Conservation (phyloP, 257 asterid species). For the Fraxinus americana region DNA sequence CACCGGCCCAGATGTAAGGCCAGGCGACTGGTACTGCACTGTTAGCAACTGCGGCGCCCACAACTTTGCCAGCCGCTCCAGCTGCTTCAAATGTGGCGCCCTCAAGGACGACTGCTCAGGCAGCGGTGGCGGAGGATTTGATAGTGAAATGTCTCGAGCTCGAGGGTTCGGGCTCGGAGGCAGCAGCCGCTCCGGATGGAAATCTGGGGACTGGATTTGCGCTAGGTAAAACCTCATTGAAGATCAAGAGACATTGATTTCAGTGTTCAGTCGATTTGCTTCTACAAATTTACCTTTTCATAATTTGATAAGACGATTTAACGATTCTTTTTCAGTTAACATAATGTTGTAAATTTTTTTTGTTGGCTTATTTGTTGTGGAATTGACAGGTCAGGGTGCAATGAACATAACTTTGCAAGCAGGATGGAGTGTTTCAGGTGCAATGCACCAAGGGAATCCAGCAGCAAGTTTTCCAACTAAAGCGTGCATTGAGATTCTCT, state of each 20-base stretch:
- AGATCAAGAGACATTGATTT: too few relatives aligned
- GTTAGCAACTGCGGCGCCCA: slow-evolving; percentile 88
- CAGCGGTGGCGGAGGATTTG: slow-evolving; percentile 39
- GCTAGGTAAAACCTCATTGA: slow-evolving; percentile 47
- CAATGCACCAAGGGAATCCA: slow-evolving; percentile 90
- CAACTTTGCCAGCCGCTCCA: slow-evolving; percentile 97
- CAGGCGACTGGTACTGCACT: slow-evolving; percentile 97
- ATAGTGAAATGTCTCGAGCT: slow-evolving; percentile 43
- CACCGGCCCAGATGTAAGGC: slow-evolving; percentile 96
- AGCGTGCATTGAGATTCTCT: slow-evolving; percentile 52
- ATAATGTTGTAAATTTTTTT: not conserved
- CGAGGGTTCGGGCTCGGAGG: slow-evolving; percentile 50
- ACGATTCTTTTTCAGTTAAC: not conserved
- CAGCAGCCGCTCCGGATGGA: slow-evolving; percentile 84
- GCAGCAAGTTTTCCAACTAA: slow-evolving; percentile 57
- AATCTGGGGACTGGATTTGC: slow-evolving; percentile 99
- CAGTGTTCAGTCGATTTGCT: too few relatives aligned
- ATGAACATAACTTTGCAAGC: slow-evolving; percentile 95
- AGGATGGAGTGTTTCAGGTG: slow-evolving; percentile 97
- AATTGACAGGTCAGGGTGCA: slow-evolving; percentile 73
- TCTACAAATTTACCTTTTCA: too few relatives aligned
- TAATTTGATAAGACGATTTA: not conserved
- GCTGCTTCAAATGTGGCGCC: slow-evolving; percentile 97
- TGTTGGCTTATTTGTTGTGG: not conserved
- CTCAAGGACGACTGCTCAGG: slow-evolving; percentile 63